A percentile compares a stretch with the other conserved stretches of the same genome.
phyloP scores from a whole-genome alignment of 2,329 filamentous ascomycete species.

The Penicillium sp. region DNA sequence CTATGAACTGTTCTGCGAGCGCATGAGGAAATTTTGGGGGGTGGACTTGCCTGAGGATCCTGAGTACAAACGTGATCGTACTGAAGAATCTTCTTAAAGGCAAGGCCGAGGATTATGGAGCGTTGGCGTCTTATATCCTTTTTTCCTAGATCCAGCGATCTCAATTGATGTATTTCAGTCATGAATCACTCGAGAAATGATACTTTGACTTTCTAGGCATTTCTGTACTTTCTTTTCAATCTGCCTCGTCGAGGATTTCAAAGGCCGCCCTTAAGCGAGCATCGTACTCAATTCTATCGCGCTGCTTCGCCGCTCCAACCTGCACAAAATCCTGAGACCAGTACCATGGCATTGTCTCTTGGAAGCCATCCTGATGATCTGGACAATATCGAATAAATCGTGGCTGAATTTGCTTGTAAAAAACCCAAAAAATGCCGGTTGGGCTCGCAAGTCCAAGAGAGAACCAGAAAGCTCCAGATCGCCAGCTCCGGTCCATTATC shows the following conservation, averaged over 20 bases:
- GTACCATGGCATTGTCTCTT: constrained; percentile 18
- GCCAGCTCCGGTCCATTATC: constrained; percentile 15
- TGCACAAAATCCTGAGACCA: constrained; percentile 14
- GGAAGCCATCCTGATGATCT: constrained; percentile 12
- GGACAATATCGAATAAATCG: constrained; percentile 7
- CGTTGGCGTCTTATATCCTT: too few species aligned
- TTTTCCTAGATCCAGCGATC: too few species aligned
- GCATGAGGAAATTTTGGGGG: not conserved
- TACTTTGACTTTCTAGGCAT: too few species aligned
- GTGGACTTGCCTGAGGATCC: too few species aligned
- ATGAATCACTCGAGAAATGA: too few species aligned
- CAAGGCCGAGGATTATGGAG: too few species aligned
- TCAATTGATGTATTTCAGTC: too few species aligned
- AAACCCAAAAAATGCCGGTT: constrained; percentile 15
- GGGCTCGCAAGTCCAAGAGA: constrained; percentile 17
- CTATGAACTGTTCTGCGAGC: constrained; percentile 1
- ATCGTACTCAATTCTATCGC: constrained; percentile 13
- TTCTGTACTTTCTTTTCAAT: not conserved
- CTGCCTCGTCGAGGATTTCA: not conserved
- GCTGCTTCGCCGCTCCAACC: constrained; percentile 10
- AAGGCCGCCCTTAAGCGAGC: constrained; percentile 4
- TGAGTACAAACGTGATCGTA: too few species aligned
- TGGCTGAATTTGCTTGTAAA: constrained; percentile 19
- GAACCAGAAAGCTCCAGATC: constrained; percentile 19
- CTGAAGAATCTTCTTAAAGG: too few species aligned